phyloP scores from a whole-genome alignment of 495 filamentous ascomycete genomes.

The Zalerion maritima region DNA sequence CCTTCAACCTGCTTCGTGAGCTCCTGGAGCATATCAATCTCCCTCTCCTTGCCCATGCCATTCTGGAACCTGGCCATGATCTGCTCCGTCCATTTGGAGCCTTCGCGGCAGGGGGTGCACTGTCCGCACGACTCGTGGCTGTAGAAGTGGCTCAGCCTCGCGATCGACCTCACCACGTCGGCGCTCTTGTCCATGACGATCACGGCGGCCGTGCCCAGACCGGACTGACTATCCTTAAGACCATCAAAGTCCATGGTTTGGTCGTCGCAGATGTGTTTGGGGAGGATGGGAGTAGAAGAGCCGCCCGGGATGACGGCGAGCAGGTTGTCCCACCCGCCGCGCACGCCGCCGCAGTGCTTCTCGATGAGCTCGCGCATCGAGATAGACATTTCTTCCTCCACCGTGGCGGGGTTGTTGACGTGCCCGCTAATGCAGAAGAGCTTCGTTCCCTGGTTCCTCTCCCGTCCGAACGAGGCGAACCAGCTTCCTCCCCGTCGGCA shows the following conservation, averaged over 20 bases:
- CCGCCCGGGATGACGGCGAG: slow-evolving; percentile 90
- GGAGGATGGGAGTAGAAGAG: slow-evolving; percentile 89
- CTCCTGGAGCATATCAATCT: slow-evolving; percentile 99
- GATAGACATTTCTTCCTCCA: slow-evolving; percentile 98
- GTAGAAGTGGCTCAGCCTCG: slow-evolving; percentile 88
- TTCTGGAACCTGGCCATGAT: slow-evolving; percentile 95
- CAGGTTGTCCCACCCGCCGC: slow-evolving; percentile 95
- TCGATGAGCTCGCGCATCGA: slow-evolving; percentile 89
- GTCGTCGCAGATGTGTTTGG: slow-evolving; percentile 72
- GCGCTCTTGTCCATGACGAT: slow-evolving; percentile 98
- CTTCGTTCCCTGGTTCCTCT: slow-evolving; percentile 92
- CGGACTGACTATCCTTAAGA: slow-evolving; percentile 91
- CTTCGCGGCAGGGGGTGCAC: slow-evolving; percentile 96
- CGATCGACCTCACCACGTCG: slow-evolving; percentile 87
- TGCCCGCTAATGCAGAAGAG: slow-evolving; percentile 97
- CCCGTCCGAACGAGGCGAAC: slow-evolving; percentile 87
- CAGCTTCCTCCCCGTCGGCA: slow-evolving; percentile 81
- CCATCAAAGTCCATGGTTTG: slow-evolving; percentile 99
- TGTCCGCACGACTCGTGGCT: slow-evolving; percentile 96
- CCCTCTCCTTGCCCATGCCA: slow-evolving; percentile 70
- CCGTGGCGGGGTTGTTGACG: slow-evolving; percentile 95
- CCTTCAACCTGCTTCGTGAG: slow-evolving; percentile 98
- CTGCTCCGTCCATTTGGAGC: slow-evolving; percentile 94
- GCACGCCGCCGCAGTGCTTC: slow-evolving; percentile 91
- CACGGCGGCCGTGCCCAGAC: slow-evolving; percentile 94